phyloP scores from a whole-genome alignment of 2,329 filamentous ascomycete genomes.

The Macroventuria anomochaeta region DNA sequence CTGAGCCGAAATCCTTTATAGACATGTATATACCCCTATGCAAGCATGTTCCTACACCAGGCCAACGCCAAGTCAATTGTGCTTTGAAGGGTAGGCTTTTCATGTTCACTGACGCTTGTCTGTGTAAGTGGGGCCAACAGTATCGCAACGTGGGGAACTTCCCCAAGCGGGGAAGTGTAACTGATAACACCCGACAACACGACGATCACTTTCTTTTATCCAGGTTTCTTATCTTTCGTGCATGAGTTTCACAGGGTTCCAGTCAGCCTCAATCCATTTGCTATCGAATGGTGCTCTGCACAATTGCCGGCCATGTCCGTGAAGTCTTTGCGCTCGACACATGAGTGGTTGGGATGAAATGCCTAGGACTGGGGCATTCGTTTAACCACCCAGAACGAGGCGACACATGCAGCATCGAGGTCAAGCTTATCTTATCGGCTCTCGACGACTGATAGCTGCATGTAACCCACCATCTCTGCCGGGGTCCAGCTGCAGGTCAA shows the following conservation, averaged over 20 bases:
- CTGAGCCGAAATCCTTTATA: slow-evolving; percentile 2
- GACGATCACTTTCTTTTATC: neutral
- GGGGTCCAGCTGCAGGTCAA: neutral
- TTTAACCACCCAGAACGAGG: neutral
- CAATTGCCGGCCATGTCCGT: slow-evolving; percentile 5
- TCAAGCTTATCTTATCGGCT: slow-evolving; percentile 20
- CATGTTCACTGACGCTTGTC: neutral
- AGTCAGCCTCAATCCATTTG: neutral
- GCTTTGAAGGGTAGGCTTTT: too few species aligned
- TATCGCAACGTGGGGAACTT: slow-evolving; percentile 10
- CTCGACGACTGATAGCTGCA: slow-evolving; percentile 12
- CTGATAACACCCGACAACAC: slow-evolving; percentile 4
- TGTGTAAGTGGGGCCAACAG: neutral
- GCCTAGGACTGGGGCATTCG: slow-evolving; percentile 1
- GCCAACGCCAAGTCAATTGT: neutral
- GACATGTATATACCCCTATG: slow-evolving; percentile 10
- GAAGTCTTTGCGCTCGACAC: neutral
- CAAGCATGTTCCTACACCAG: neutral
- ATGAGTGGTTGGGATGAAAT: slow-evolving; percentile 6
- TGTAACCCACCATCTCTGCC: slow-evolving; percentile 5
- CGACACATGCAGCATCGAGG: neutral
- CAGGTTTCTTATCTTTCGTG: slow-evolving; percentile 12
- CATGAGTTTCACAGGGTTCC: neutral
- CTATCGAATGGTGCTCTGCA: neutral
- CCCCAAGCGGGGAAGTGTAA: slow-evolving; percentile 14